Base-by-base conservation (phyloP, 1,139 yeast species). In the Hemisphaericaspora subhashii region DNA sequence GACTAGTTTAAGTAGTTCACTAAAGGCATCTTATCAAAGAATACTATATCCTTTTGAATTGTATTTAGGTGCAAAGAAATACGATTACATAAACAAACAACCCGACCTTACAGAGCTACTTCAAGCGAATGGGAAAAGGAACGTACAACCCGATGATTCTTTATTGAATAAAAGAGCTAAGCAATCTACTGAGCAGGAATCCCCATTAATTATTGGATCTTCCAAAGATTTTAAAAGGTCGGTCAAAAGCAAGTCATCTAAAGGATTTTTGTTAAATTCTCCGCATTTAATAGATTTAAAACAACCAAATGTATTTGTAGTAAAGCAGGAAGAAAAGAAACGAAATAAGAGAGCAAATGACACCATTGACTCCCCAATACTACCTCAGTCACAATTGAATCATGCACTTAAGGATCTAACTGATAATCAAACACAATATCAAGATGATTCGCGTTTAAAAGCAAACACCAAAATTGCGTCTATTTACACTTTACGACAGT, bases 1-100 rank as follows among this genome's bases (percentile, higher is more conserved):
- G 77, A 82, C 87, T 18, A 82, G 89, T 16, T 62, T 84, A 38
- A 81, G 89, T 14, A 79, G 88, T 6, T 76, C 88, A 0, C 63
- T 86, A 42, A 80, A 84, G 53, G 62, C 78, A 1, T 77, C 86
- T 0, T 81, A 79, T 46, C 66, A 67, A 35, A 54, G 57, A 37
- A 57, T 65, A 15, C 50, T 68, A 20, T 62, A 62, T 40, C 71
- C 70, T 0, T 62, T 63, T 37, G 74, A 67, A 43, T 33, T 51
- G 13, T 46, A 53, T 31, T 43, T 64, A 24, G 54, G 54, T 8
- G 42, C 47, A 7, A 45, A 37, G 26, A 49, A 47, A 32, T 38
- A 29, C 16, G 51, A 47, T 3, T 21, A 35, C 17, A 14, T 18
- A 12, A 20, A 28, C 8, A 32, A 23, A n/a, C 29, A 38, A 30